Evolutionary conservation across 768 basidiomycete species (phyloP).

Genomic region (Mycena amicta): DNA sequence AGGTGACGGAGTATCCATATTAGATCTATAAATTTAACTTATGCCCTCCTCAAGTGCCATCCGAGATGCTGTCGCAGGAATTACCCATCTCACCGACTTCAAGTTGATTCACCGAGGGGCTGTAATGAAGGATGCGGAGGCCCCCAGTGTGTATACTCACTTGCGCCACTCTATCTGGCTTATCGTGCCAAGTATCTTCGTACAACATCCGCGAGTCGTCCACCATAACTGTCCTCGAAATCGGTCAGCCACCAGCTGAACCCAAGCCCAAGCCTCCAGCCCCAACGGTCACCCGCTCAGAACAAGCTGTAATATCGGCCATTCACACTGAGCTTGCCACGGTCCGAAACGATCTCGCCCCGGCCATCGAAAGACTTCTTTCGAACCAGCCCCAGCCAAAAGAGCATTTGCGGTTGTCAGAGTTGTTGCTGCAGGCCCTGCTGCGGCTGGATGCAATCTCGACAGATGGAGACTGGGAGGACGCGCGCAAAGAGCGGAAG

Average conservation of each 20-base stretch:
- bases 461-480: conserved; percentile 48
- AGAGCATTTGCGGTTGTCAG: conserved; percentile 65
- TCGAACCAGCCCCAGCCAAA: conserved; percentile 29
- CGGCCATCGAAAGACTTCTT: conserved; percentile 57
- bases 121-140: conserved; percentile 82
- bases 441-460: conserved; percentile 83
- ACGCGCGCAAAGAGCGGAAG: conserved; percentile 5
- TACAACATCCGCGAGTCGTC: conserved; percentile 74
- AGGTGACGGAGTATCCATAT: too few relatives aligned
- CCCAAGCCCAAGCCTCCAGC: conserved; percentile 28
- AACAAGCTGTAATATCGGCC: conserved; percentile 51
- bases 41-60: too few relatives aligned
- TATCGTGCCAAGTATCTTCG: conserved; percentile 56
- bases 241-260: conserved; percentile 29
- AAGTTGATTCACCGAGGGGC: conserved; percentile 91
- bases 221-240: conserved; percentile 69
- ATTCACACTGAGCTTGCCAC: conserved; percentile 55
- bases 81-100: conserved; percentile 80
- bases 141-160: conserved; percentile 49
- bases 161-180: conserved; percentile 6
- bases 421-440: conserved; percentile 84
- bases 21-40: too few relatives aligned
- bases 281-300: conserved; percentile 40
- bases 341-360: conserved; percentile 50
- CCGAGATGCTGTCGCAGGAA: conserved; percentile 64